Evolutionary conservation across 2,329 filamentous ascomycete genomes (phyloP).

Genomic region (Alternaria metachromatica): DNA sequence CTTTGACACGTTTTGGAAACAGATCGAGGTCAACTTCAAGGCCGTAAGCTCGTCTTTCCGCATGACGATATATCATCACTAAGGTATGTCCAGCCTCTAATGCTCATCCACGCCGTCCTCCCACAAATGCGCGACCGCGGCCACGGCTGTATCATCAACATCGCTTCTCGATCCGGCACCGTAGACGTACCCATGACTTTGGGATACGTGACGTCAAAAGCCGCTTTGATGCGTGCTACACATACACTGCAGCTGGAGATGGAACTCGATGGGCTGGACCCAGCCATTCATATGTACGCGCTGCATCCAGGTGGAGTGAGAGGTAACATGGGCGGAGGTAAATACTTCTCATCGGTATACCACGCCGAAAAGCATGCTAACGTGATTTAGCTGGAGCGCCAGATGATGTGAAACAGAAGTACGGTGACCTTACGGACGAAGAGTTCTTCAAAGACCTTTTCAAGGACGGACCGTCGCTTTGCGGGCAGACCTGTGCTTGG

Average conservation of each 20-base stretch:
- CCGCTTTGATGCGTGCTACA: conserved; percentile 37
- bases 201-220: conserved; percentile 38
- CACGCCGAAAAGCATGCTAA: conserved; percentile 4
- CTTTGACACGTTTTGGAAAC: conserved; percentile 36
- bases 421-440: conserved; percentile 35
- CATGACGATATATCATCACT: not conserved
- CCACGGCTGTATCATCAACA: conserved; percentile 42
- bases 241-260: conserved; percentile 42
- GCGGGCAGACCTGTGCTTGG: conserved; percentile 41
- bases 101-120: conserved; percentile 34
- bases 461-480: conserved; percentile 35
- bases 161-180: conserved; percentile 36
- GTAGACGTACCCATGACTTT: conserved; percentile 43
- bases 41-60: conserved; percentile 6
- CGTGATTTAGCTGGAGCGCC: conserved; percentile 20
- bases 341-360: not conserved
- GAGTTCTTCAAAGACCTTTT: conserved; percentile 34
- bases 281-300: conserved; percentile 37
- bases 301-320: conserved; percentile 42
- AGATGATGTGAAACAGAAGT: conserved; percentile 35
- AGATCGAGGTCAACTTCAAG: conserved; percentile 45
- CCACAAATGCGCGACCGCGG: conserved; percentile 32
- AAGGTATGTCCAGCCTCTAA: conserved; percentile 22
- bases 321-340: conserved; percentile 36
- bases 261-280: conserved; percentile 35